Conservation (phyloP, 768 basidiomycete species). For the Russula olivacea region DNA sequence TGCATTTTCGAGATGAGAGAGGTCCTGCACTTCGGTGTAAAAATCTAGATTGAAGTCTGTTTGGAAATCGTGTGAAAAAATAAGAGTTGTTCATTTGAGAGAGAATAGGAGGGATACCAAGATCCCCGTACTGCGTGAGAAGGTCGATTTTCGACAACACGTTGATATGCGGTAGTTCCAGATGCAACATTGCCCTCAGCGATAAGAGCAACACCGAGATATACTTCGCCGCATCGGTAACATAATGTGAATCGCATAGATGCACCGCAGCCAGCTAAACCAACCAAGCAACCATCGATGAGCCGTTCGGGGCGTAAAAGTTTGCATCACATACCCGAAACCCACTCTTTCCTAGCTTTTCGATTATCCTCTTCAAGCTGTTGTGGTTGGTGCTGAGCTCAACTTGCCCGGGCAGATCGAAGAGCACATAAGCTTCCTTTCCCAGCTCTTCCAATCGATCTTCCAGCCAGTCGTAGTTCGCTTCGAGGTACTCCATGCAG, state of each 20-base stretch:
- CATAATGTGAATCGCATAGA: conserved; percentile 94
- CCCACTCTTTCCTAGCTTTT: conserved; percentile 61
- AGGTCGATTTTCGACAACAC: conserved; percentile 95
- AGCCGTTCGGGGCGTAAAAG: background rate
- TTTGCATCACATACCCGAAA: conserved; percentile 63
- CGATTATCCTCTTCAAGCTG: conserved; percentile 68
- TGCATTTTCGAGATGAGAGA: conserved; percentile 77
- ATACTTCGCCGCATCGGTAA: conserved; percentile 94
- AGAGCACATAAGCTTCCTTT: conserved; percentile 78
- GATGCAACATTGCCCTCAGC: conserved; percentile 93
- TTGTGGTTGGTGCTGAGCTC: conserved; percentile 96
- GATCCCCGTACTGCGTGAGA: conserved; percentile 82
- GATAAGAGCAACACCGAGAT: conserved; percentile 88
- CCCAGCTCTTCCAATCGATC: conserved; percentile 58
- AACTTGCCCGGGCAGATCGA: conserved; percentile 96
- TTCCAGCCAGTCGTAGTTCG: conserved; percentile 88
- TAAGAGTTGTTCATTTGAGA: no score
- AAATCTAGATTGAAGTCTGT: conserved; percentile 95
- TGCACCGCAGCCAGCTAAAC: conserved; percentile 53
- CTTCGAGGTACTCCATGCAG: conserved; percentile 69
- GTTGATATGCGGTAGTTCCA: conserved; percentile 97
- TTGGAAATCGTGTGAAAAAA: background rate
- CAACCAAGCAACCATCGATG: background rate
- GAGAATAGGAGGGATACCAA: conserved; percentile 48
- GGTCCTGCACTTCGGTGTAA: conserved; percentile 96